Conservation (phyloP, 768 basidiomycete genomes). For the Termitomyces sp. region DNA sequence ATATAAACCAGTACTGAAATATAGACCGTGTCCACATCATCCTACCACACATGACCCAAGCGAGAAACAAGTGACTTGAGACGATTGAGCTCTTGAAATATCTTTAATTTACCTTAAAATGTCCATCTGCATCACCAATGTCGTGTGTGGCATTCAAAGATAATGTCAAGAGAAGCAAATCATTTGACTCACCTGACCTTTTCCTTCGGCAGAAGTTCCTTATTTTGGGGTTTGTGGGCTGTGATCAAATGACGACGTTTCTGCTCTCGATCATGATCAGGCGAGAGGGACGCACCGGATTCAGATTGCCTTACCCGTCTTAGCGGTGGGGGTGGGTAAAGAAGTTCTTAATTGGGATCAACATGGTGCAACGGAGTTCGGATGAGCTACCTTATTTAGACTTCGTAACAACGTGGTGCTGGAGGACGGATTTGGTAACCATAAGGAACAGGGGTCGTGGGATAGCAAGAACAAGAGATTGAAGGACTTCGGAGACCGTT, state of each 20-base stretch:
- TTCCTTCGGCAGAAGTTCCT: slow-evolving; percentile 1
- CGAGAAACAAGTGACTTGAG: background rate
- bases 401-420: slow-evolving; percentile 18
- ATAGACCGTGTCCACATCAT: background rate
- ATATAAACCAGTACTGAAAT: background rate
- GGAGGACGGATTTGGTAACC: background rate
- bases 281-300: background rate
- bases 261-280: slow-evolving; percentile 19
- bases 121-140: background rate
- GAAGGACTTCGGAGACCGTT: background rate
- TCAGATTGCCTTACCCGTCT: slow-evolving; percentile 6
- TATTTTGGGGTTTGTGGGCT: background rate
- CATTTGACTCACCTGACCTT: slow-evolving; percentile 4
- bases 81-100: background rate
- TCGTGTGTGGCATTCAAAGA: background rate
- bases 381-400: slow-evolving; percentile 4
- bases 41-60: background rate
- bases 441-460: slow-evolving; percentile 13
- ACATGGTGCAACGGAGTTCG: slow-evolving; percentile 10
- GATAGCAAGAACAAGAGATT: slow-evolving; percentile 1
- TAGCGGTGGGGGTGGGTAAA: slow-evolving; percentile 1
- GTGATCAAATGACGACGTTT: slow-evolving; percentile 14
- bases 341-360: slow-evolving; percentile 2
- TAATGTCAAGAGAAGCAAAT: background rate
- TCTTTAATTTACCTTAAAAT: background rate